Base-by-base conservation (phyloP, 2,329 filamentous ascomycete genomes). In the Botrytis aclada region DNA sequence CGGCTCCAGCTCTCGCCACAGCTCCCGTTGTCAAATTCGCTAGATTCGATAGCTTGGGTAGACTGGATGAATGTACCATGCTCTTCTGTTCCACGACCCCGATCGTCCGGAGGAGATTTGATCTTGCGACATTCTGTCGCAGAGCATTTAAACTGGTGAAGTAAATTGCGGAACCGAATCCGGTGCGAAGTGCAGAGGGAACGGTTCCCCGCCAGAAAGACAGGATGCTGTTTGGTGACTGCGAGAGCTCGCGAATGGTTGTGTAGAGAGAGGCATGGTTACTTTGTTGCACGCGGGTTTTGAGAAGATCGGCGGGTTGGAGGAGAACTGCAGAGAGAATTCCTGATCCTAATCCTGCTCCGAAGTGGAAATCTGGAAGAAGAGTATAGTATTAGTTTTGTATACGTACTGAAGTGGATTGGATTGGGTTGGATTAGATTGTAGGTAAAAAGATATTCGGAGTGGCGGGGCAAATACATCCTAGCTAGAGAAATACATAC, bases 261-360 rank as follows among this genome's bases (percentile, higher is more conserved):
- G 85, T 84, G 70, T 88, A 82, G 73, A 98, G 88, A 3, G 93
- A 89, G 76, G 88, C 88, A 61, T 88, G 87, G 66, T 89, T 89
- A 47, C 93, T 93, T 82, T 98, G 96, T 81, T 99, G 96, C 58
- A 98, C 91, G 64, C 96, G 92, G 43, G 96, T 99, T 83, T 99
- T 99, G 81, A 99, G 90, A 6, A 99, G 90, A 83, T 99, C 96
- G 79, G 96, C 92, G 39, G 96, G 96, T 83, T 99, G 96, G 25
- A 99, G 88, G 72, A 98, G 90, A 74, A 97, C 90, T 72, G 96
- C 95, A 70, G 94, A 96, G 76, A 93, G 88, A 69, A 97, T 87
- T 79, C 96, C 96, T 12, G 95, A 98, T 79, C 89, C 89, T 72
- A 98, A 88, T 75, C 96, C 96, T 76, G 95, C 95, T 77, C 91